Percentiles rank a stretch among this genome's conserved stretches.
These are phyloP conservation scores for Phytophthora ohioensis DNA, from an alignment of 352 stramenopile genomes.

Conservation along the genomic window DNA sequence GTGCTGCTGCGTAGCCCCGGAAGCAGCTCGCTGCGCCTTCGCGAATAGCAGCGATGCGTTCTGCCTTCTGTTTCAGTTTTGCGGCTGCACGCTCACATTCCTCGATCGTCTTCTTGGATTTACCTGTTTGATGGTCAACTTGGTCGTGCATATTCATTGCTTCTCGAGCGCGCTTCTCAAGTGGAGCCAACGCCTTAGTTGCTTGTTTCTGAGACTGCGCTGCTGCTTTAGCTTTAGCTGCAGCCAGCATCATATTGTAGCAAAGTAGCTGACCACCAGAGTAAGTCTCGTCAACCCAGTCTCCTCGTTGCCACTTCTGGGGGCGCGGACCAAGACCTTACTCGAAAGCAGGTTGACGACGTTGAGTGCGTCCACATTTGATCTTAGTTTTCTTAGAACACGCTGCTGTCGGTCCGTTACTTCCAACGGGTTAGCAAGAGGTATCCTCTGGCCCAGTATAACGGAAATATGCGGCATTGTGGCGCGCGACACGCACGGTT, in stretches of 20 bases:
- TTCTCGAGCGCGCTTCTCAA: slow-evolving; percentile 1
- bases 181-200: not conserved
- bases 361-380: slow-evolving; percentile 4
- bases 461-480: not conserved
- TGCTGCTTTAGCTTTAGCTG: too few species aligned
- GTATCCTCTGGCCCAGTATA: not conserved
- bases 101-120: not conserved
- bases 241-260: too few species aligned
- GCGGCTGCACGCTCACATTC: not conserved
- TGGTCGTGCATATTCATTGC: slow-evolving; percentile 10
- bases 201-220: not conserved
- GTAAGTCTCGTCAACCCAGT: slow-evolving; percentile 13
- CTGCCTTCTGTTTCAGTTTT: not conserved
- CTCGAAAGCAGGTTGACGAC: slow-evolving; percentile 6
- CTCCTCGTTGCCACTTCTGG: not conserved
- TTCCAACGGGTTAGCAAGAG: not conserved
- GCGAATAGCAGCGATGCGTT: not conserved
- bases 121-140: slow-evolving; percentile 1
- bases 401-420: not conserved
- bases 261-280: not conserved
- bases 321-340: not conserved
- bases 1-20: too few species aligned
- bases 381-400: not conserved
- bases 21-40: not conserved
- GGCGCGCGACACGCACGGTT: too few species aligned